A percentile compares a stretch with the other conserved stretches of the same genome.
phyloP scores from a whole-genome alignment of 495 filamentous ascomycete species.

The Neurospora sp. region DNA sequence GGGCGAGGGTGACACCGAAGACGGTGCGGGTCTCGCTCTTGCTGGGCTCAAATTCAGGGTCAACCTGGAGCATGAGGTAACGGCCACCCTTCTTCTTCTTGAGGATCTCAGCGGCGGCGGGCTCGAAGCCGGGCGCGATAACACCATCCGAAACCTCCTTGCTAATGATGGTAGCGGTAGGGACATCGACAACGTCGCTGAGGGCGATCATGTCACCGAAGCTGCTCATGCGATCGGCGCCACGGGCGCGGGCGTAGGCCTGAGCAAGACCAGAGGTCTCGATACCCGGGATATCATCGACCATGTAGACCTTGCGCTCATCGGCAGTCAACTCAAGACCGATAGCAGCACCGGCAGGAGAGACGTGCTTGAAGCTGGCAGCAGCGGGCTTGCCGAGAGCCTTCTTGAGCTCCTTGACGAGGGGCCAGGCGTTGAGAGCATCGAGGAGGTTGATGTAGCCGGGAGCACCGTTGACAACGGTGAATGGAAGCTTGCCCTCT shows the following conservation, averaged over 20 bases:
- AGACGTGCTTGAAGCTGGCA: slow-evolving; percentile 98
- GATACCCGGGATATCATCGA: slow-evolving; percentile 84
- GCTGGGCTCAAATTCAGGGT: slow-evolving; percentile 71
- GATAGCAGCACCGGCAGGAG: slow-evolving; percentile 90
- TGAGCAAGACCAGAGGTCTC: slow-evolving; percentile 78
- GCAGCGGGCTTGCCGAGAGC: slow-evolving; percentile 83
- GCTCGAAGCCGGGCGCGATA: slow-evolving; percentile 77
- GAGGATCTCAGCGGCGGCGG: slow-evolving; percentile 78
- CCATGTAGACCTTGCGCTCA: slow-evolving; percentile 96
- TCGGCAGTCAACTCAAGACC: slow-evolving; percentile 73
- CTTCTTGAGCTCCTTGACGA: slow-evolving; percentile 92
- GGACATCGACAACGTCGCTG: slow-evolving; percentile 75
- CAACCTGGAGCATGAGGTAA: slow-evolving; percentile 93
- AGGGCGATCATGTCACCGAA: slow-evolving; percentile 96
- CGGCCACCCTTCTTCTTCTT: slow-evolving; percentile 98
- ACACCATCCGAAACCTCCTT: slow-evolving; percentile 96
- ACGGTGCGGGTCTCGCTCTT: slow-evolving; percentile 71
- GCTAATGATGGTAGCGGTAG: slow-evolving; percentile 92
- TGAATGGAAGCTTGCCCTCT: slow-evolving; percentile 76
- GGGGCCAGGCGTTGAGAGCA: slow-evolving; percentile 89
- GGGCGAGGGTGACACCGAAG: slow-evolving; percentile 75
- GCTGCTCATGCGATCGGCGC: slow-evolving; percentile 93
- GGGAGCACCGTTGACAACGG: slow-evolving; percentile 83
- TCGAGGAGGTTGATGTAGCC: slow-evolving; percentile 97
- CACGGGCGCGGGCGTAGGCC: slow-evolving; percentile 89